Conservation (phyloP, 345 rosid genomes). For the Reutealis trisperma region DNA sequence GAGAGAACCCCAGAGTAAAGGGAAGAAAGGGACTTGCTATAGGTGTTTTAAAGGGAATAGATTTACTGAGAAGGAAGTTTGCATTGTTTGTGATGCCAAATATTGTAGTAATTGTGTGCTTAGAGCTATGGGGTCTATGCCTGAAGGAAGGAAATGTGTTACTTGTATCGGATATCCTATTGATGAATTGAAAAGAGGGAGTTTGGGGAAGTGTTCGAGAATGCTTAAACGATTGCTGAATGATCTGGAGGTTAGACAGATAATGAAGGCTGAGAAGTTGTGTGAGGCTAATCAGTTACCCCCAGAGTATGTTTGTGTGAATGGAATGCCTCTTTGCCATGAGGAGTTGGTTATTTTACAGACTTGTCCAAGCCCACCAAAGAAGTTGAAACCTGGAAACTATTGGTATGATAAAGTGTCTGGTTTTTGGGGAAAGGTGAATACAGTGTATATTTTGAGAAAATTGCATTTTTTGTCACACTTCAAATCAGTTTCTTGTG, state of each 20-base stretch:
- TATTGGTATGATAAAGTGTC: constrained; percentile 99
- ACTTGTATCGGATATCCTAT: constrained; percentile 83
- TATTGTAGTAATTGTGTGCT: constrained; percentile 91
- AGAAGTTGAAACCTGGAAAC: constrained; percentile 88
- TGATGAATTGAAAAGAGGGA: constrained; percentile 70
- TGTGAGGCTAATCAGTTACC: constrained; percentile 94
- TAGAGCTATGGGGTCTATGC: constrained; percentile 99
- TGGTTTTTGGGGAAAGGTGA: constrained; percentile 99
- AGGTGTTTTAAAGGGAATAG: constrained; percentile 82
- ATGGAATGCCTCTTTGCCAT: constrained; percentile 74
- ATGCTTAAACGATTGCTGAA: constrained; percentile 89
- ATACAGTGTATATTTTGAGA: constrained; percentile 5
- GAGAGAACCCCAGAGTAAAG: constrained; percentile 62
- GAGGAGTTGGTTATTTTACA: constrained; percentile 83
- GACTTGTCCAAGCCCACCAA: constrained; percentile 80
- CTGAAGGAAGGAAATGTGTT: constrained; percentile 99
- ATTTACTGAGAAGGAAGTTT: constrained; percentile 94
- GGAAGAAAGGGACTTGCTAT: constrained; percentile 89
- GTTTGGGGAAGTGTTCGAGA: constrained; percentile 88
- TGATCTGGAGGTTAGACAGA: constrained; percentile 86
- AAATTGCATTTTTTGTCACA: neutral
- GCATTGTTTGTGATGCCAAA: constrained; percentile 94
- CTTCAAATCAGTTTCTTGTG: constrained; percentile 10
- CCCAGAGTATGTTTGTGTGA: constrained; percentile 79
- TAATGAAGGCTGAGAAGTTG: constrained; percentile 91